A percentile compares a stretch with the other conserved stretches of the same genome.
Evolutionary conservation across 2,329 filamentous ascomycete genomes (phyloP).

Genomic region (Cladobotryum protrusum): DNA sequence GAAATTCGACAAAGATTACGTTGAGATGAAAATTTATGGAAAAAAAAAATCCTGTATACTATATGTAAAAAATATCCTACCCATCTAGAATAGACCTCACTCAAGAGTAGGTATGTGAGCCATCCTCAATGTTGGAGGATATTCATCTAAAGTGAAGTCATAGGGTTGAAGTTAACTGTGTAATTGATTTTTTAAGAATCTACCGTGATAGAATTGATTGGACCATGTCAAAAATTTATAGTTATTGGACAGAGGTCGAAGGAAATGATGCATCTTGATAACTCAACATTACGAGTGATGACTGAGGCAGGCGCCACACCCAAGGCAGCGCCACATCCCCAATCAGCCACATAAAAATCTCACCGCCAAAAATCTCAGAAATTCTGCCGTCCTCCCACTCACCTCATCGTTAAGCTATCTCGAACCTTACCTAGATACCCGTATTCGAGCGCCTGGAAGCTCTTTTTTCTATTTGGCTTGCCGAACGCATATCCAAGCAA

Average conservation of each 20-base stretch:
- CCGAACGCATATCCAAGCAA: background rate
- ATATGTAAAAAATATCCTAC: background rate
- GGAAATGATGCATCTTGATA: too few relatives aligned
- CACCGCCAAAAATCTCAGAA: constrained; percentile 33
- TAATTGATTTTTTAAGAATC: too few relatives aligned
- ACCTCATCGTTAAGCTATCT: background rate
- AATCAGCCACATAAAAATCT: constrained; percentile 12
- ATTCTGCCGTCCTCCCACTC: constrained; percentile 26
- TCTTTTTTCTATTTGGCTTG: too few relatives aligned
- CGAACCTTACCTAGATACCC: background rate
- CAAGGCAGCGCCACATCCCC: background rate
- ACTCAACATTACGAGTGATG: too few relatives aligned
- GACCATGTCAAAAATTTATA: too few relatives aligned
- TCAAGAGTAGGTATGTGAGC: background rate
- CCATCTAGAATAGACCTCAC: background rate
- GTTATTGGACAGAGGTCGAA: too few relatives aligned
- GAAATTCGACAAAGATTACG: background rate
- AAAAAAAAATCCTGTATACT: constrained; percentile 4
- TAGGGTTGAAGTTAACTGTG: too few relatives aligned
- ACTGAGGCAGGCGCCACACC: too few relatives aligned
- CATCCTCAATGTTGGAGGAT: too few relatives aligned
- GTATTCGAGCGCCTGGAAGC: too few relatives aligned
- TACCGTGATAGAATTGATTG: too few relatives aligned
- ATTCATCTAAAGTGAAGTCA: too few relatives aligned
- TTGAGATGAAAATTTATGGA: background rate